These are phyloP conservation scores for Pestalotiopsis sp. DNA, from an alignment of 2,329 filamentous ascomycete genomes.

Conservation along the genomic window DNA sequence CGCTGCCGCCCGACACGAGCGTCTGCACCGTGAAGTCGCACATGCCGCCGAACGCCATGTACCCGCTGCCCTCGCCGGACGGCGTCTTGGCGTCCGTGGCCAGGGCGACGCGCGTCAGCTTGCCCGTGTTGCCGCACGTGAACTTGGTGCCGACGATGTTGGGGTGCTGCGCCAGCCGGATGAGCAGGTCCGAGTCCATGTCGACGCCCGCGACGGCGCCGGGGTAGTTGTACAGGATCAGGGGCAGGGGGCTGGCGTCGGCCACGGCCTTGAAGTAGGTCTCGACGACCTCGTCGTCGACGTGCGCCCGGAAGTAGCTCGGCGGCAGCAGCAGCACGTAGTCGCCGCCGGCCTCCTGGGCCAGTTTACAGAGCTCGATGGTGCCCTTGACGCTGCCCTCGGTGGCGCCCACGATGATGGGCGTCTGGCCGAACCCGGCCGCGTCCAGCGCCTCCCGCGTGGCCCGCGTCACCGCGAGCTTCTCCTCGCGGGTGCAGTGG, in stretches of 20 bases:
- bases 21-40: constrained; percentile 88
- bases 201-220: constrained; percentile 86
- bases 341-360: constrained; percentile 72
- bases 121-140: constrained; percentile 89
- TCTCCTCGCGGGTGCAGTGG: constrained; percentile 80
- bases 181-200: constrained; percentile 86
- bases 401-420: constrained; percentile 80
- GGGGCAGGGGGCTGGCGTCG: constrained; percentile 73
- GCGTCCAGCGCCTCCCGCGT: constrained; percentile 82
- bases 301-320: constrained; percentile 79
- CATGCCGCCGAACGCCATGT: constrained; percentile 87
- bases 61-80: constrained; percentile 60
- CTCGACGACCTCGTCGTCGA: constrained; percentile 74
- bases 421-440: constrained; percentile 75
- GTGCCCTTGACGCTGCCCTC: constrained; percentile 82
- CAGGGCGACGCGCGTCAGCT: constrained; percentile 79
- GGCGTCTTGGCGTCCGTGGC: constrained; percentile 74
- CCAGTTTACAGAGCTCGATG: constrained; percentile 72
- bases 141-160: constrained; percentile 92
- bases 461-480: constrained; percentile 72
- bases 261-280: constrained; percentile 78
- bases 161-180: constrained; percentile 76
- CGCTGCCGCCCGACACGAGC: constrained; percentile 75
- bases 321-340: constrained; percentile 81
- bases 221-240: constrained; percentile 90